Evolutionary conservation across 2,329 filamentous ascomycete species (phyloP).

Genomic region (Penicillium paneum): DNA sequence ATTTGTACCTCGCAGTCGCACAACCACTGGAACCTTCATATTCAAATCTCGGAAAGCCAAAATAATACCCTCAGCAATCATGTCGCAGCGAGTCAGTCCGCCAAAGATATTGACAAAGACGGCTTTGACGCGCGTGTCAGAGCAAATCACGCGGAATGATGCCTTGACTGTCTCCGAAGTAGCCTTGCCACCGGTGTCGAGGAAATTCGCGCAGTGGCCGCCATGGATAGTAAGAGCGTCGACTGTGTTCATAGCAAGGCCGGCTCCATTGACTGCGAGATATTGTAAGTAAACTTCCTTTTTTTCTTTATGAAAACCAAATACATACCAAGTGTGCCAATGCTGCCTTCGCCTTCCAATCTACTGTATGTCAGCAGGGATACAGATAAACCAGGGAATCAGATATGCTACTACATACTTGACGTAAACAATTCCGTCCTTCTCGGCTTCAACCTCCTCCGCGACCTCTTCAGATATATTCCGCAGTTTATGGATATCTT

Average conservation of each 20-base stretch:
- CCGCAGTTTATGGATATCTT: slow-evolving; percentile 58
- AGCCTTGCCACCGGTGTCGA: slow-evolving; percentile 87
- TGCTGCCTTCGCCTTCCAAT: slow-evolving; percentile 54
- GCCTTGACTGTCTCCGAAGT: slow-evolving; percentile 76
- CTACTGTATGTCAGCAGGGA: slow-evolving; percentile 23
- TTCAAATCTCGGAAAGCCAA: slow-evolving; percentile 68
- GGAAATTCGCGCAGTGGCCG: slow-evolving; percentile 73
- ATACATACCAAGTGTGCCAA: slow-evolving; percentile 64
- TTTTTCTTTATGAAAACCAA: no score
- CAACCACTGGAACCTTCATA: slow-evolving; percentile 69
- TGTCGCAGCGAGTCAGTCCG: slow-evolving; percentile 69
- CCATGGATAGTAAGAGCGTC: slow-evolving; percentile 69
- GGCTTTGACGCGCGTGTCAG: slow-evolving; percentile 68
- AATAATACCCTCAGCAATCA: slow-evolving; percentile 75
- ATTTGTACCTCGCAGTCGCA: slow-evolving; percentile 71
- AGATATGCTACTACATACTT: slow-evolving; percentile 43
- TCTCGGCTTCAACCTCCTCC: slow-evolving; percentile 61
- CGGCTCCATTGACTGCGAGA: slow-evolving; percentile 71
- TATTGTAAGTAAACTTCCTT: no score
- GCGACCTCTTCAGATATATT: slow-evolving; percentile 52
- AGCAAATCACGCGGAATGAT: slow-evolving; percentile 69
- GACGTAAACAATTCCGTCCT: slow-evolving; percentile 75
- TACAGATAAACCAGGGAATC: not conserved
- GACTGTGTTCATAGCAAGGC: slow-evolving; percentile 86
- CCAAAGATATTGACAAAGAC: slow-evolving; percentile 72